Conservation (phyloP, 1,284 basidiomycete species). For the Boletellus deceptivus region DNA sequence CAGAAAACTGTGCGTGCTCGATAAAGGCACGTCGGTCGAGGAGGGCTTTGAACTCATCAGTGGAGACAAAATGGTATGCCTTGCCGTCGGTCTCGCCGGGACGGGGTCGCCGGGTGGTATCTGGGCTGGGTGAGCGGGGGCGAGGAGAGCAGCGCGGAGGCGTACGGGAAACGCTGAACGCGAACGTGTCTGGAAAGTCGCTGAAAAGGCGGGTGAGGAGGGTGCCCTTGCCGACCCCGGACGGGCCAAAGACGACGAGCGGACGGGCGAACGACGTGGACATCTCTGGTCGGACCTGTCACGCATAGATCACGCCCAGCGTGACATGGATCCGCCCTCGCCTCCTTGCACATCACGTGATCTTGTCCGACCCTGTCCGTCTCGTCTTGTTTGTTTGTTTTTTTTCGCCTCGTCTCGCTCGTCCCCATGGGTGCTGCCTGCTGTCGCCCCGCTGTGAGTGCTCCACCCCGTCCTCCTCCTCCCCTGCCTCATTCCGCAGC, state of each 20-base stretch:
- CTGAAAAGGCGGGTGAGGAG: conserved; percentile 83
- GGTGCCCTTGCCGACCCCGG: conserved; percentile 94
- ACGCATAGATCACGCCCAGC: conserved; percentile 1
- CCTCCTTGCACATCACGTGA: neutral
- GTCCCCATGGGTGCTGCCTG: conserved; percentile 76
- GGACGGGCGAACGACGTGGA: conserved; percentile 48
- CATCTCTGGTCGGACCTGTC: neutral
- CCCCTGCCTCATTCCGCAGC: conserved; percentile 46
- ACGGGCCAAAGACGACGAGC: conserved; percentile 79
- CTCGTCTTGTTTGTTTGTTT: conserved; percentile 16
- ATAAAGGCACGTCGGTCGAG: conserved; percentile 67
- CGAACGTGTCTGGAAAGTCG: conserved; percentile 84
- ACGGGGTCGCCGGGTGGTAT: conserved; percentile 89
- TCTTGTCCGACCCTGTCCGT: neutral
- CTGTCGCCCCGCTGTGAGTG: conserved; percentile 72
- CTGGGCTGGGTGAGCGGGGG: conserved; percentile 39
- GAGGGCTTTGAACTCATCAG: conserved; percentile 61
- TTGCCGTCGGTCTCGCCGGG: conserved; percentile 82
- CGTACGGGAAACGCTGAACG: conserved; percentile 93
- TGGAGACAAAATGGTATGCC: conserved; percentile 74
- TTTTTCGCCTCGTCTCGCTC: conserved; percentile 19
- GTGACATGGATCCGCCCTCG: neutral
- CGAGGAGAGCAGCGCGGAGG: neutral
- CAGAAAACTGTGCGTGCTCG: conserved; percentile 83
- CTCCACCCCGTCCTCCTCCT: neutral